Evolutionary conservation across 805 yeast genomes (phyloP).

Genomic region (Candida stauntonica): DNA sequence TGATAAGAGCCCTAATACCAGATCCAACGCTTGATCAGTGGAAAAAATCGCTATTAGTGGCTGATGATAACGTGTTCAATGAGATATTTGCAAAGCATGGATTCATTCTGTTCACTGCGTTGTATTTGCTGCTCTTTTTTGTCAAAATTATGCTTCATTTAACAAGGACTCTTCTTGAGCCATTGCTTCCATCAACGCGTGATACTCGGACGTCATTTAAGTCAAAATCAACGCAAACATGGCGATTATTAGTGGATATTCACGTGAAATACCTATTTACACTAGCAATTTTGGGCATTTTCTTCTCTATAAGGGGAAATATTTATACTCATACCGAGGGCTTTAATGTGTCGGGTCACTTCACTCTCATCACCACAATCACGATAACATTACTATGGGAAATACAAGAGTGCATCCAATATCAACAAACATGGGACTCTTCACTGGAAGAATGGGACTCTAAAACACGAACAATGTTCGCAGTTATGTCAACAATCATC

Average conservation of each 20-base stretch:
- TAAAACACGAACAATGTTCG: background rate
- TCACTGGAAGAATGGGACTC: too few species aligned
- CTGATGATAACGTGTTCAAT: conserved; percentile 16
- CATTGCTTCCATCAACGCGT: conserved; percentile 6
- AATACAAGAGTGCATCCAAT: background rate
- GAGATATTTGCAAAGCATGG: conserved; percentile 19
- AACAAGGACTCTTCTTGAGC: conserved; percentile 1
- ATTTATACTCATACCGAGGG: background rate
- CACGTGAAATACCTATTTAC: background rate
- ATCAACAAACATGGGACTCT: too few species aligned
- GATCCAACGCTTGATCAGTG: background rate
- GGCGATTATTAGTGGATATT: conserved; percentile 1
- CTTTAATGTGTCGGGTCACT: conserved; percentile 16
- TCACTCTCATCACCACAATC: conserved; percentile 10
- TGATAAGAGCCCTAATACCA: conserved; percentile 1
- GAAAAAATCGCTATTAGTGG: conserved; percentile 1
- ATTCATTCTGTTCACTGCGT: conserved; percentile 8
- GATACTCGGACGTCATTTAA: background rate
- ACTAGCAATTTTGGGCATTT: background rate
- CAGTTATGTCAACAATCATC: background rate
- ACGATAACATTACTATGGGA: conserved; percentile 8
- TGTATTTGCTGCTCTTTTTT: conserved; percentile 9
- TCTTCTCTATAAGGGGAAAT: background rate
- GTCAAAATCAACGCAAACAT: conserved; percentile 1
- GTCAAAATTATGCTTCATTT: conserved; percentile 4